A percentile compares a stretch with the other conserved stretches of the same genome.
Conservation (phyloP, 2,329 filamentous ascomycete genomes). For the Diplodia mutila region DNA sequence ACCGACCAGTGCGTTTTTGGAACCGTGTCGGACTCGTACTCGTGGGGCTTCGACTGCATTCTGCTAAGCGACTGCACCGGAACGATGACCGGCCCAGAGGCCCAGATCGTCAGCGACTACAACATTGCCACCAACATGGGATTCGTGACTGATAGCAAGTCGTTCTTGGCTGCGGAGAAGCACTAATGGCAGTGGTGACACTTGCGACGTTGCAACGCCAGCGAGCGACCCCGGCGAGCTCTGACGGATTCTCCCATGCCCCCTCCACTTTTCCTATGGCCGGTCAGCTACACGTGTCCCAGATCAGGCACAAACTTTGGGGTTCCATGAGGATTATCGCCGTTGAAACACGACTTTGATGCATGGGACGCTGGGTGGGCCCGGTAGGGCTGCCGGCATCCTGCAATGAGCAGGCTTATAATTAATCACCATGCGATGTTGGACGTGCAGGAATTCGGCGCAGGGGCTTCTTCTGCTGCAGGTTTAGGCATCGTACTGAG, state of each 20-base stretch:
- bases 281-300: not conserved
- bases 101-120: conserved; percentile 46
- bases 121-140: conserved; percentile 49
- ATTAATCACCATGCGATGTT: not conserved
- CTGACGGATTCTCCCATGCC: not conserved
- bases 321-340: not conserved
- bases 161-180: conserved; percentile 31
- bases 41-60: conserved; percentile 48
- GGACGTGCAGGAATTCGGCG: not conserved
- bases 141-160: conserved; percentile 45
- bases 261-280: not conserved
- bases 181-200: not conserved
- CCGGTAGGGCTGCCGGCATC: not conserved
- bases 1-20: conserved; percentile 50
- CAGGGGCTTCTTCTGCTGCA: not conserved
- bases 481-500: not conserved
- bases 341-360: not conserved
- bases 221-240: not conserved
- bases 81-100: conserved; percentile 46
- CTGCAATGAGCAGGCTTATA: not conserved
- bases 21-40: conserved; percentile 48
- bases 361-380: not conserved
- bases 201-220: not conserved
- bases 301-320: not conserved
- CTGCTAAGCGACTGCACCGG: conserved; percentile 47